Evolutionary conservation across 2,329 filamentous ascomycete species (phyloP), one percentile per base, ranked within the genome.

Genomic region (Aspergillus ochraceoroseus): DNA sequence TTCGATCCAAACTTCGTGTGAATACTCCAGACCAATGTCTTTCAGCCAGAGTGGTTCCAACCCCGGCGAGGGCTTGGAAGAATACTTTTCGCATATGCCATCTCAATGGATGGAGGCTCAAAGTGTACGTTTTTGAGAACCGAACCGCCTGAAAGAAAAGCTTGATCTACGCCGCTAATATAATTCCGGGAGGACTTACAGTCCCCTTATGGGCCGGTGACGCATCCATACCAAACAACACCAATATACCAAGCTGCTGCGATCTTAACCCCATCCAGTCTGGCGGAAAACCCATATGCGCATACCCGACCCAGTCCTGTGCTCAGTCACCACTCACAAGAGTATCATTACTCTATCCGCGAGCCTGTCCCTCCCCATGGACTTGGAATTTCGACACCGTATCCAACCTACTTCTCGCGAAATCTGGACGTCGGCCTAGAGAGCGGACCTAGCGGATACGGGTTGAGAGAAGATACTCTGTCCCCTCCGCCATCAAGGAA

Each of bases 241-340:
- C 38, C 53, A 22, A 33, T 57, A 20, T 61, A 58, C 30, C 55
- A 54, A 42, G 42, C 59, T 26, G 40, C 47, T 12, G 46, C 53
- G 38, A 53, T 64, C 30, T 48, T 66, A 27, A 67, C 65, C 3
- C 64, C 66, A 20, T 59, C 66, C 48, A 67, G 65, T 39, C 55
- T 68, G 9, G 55, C 62, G 2, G 63, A 65, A 41, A 61, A 41
- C 48, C 56, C 59, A 22, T 62, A 63, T 39, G 41, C 48, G 15
- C 53, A 57, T 36, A 36, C 55, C 11, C 50, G 54, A 34, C 55
- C 59, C 3, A 67, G 62, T 33, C 62, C 65, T 19, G 58, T 55
- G 9, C 45, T 65, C 39, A 64, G 58, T 38, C 57, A 63, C 33
- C 62, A 62, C 25, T 64, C 62, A 11, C 63, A 59, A 43, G 65